A percentile compares a stretch with the other conserved stretches of the same genome.
Evolutionary conservation across 2,329 filamentous ascomycete species (phyloP).

Genomic region (Scolecobasidium constrictum): DNA sequence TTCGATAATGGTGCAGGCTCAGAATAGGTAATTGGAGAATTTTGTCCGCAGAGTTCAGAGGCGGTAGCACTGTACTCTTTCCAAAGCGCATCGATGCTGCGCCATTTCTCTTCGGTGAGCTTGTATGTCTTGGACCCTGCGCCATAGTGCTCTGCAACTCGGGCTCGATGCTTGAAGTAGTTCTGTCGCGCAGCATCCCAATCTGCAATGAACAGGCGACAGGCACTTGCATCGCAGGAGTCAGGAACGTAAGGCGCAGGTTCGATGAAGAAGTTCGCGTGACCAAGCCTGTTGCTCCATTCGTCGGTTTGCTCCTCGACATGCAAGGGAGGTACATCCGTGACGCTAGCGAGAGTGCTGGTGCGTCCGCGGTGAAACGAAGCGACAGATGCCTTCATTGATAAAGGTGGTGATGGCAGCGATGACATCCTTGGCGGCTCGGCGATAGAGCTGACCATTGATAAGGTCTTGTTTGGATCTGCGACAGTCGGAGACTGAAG

Average conservation of each 20-base stretch:
- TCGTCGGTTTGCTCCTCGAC: conserved; percentile 58
- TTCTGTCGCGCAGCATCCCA: conserved; percentile 78
- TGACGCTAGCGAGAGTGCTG: not conserved
- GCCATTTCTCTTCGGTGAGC: conserved; percentile 83
- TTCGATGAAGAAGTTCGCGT: conserved; percentile 84
- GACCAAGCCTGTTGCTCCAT: conserved; percentile 77
- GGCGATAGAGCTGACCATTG: conserved; percentile 25
- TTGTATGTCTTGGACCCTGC: conserved; percentile 79
- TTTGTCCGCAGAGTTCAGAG: conserved; percentile 22
- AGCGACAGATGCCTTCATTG: conserved; percentile 63
- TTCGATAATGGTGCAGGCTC: conserved; percentile 47
- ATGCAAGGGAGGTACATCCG: conserved; percentile 53
- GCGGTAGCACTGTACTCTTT: conserved; percentile 30
- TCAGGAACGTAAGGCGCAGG: conserved; percentile 70
- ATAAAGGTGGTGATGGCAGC: conserved; percentile 60
- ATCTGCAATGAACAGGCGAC: conserved; percentile 58
- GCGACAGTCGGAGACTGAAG: conserved; percentile 75
- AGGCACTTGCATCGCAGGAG: conserved; percentile 46
- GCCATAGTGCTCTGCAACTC: conserved; percentile 84
- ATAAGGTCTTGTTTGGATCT: conserved; percentile 37
- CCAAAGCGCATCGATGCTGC: conserved; percentile 67
- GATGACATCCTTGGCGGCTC: conserved; percentile 37
- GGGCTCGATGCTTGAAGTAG: conserved; percentile 79
- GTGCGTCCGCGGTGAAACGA: conserved; percentile 44
- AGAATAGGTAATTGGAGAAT: conserved; percentile 27